Evolutionary conservation across 345 rosid species (phyloP).

Genomic region (Ricinus communis): DNA sequence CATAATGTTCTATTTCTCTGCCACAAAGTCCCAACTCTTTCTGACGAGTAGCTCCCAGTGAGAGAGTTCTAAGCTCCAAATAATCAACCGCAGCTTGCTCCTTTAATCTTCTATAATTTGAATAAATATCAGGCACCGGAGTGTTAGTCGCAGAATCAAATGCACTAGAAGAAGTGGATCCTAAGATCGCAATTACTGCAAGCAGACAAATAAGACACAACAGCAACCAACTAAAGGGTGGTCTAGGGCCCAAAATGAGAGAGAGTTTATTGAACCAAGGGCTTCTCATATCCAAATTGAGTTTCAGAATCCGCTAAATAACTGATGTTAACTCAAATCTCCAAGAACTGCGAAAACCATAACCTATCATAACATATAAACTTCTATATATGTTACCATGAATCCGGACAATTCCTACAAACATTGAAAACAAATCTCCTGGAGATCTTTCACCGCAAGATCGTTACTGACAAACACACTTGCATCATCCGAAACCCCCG

Average conservation of each 20-base stretch:
- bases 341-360: constrained; percentile 36
- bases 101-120: constrained; percentile 79
- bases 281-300: constrained; percentile 82
- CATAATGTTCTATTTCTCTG: constrained; percentile 83
- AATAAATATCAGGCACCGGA: constrained; percentile 53
- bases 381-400: constrained; percentile 33
- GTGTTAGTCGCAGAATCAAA: constrained; percentile 49
- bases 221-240: constrained; percentile 59
- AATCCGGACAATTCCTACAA: constrained; percentile 28
- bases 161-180: constrained; percentile 58
- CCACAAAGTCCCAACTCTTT: constrained; percentile 74
- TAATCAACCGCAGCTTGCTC: constrained; percentile 90
- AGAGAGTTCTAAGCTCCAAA: constrained; percentile 68
- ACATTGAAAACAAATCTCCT: constrained; percentile 30
- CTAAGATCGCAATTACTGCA: constrained; percentile 63
- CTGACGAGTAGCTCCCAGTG: constrained; percentile 47
- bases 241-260: constrained; percentile 65
- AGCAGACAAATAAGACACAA: constrained; percentile 62
- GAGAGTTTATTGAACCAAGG: constrained; percentile 63
- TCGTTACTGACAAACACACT: not conserved
- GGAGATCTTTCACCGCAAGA: constrained; percentile 15
- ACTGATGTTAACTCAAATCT: constrained; percentile 28
- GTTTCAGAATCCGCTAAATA: constrained; percentile 30
- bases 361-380: constrained; percentile 38
- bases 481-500: not conserved